phyloP scores from a whole-genome alignment of 2,329 filamentous ascomycete genomes.

The Paramyrothecium roridum region DNA sequence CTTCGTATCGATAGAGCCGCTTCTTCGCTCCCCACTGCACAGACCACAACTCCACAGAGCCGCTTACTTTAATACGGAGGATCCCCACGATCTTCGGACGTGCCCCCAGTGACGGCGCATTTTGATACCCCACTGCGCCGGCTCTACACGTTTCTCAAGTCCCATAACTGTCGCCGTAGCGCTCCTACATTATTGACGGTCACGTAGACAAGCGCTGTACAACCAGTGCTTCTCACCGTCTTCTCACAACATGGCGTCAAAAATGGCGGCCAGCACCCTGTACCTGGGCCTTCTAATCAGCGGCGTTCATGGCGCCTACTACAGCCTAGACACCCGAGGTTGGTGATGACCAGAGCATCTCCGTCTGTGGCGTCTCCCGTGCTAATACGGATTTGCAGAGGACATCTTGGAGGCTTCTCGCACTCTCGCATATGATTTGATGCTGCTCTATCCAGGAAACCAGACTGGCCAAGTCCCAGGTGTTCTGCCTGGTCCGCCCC shows the following conservation, averaged over 20 bases:
- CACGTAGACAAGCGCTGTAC: too few relatives aligned
- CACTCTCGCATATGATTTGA: slow-evolving; percentile 46
- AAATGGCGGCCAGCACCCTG: neutral
- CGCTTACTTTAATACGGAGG: too few relatives aligned
- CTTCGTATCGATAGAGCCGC: too few relatives aligned
- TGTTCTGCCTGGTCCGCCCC: slow-evolving; percentile 54
- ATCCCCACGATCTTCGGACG: too few relatives aligned
- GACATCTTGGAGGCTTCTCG: slow-evolving; percentile 44
- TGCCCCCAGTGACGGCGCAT: too few relatives aligned
- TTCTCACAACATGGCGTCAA: neutral
- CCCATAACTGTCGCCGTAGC: too few relatives aligned
- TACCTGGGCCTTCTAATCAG: neutral
- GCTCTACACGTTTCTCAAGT: too few relatives aligned
- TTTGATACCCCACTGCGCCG: too few relatives aligned
- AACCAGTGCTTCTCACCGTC: neutral
- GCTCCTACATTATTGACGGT: too few relatives aligned
- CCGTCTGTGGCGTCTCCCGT: neutral
- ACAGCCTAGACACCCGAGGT: neutral
- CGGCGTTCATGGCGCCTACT: neutral
- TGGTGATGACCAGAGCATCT: neutral
- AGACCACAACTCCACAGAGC: too few relatives aligned
- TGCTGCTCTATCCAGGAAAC: slow-evolving; percentile 50
- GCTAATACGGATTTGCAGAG: slow-evolving; percentile 22
- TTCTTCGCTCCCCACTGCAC: too few relatives aligned
- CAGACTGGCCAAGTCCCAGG: slow-evolving; percentile 49